Evolutionary conservation across 2,329 filamentous ascomycete species (phyloP).

Genomic region (Biscogniauxia sp.): DNA sequence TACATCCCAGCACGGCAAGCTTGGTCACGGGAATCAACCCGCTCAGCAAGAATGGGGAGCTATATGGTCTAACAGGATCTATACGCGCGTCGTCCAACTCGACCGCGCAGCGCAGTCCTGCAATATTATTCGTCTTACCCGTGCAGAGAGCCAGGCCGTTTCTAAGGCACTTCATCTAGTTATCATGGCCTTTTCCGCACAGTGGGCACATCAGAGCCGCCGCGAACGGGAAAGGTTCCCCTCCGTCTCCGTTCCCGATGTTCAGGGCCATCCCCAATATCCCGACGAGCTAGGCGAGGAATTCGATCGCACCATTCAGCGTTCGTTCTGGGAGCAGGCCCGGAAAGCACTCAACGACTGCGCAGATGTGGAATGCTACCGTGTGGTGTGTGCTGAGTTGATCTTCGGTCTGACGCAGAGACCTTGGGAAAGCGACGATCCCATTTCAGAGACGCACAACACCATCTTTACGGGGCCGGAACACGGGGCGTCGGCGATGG

Average conservation of each 20-base stretch:
- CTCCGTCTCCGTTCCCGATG: neutral
- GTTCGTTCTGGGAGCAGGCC: slow-evolving; percentile 10
- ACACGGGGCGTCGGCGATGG: neutral
- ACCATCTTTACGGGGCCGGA: slow-evolving; percentile 1
- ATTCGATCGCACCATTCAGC: slow-evolving; percentile 12
- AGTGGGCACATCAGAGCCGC: slow-evolving; percentile 44
- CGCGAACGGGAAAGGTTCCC: slow-evolving; percentile 22
- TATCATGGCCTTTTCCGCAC: slow-evolving; percentile 52
- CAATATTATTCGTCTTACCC: slow-evolving; percentile 40
- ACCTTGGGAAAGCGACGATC: slow-evolving; percentile 4
- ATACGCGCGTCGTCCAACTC: slow-evolving; percentile 46
- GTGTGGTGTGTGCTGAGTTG: slow-evolving; percentile 7
- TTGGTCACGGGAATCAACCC: neutral
- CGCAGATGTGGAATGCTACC: slow-evolving; percentile 1
- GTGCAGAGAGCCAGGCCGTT: slow-evolving; percentile 41
- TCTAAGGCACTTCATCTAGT: slow-evolving; percentile 45
- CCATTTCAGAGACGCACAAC: neutral
- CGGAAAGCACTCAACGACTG: neutral
- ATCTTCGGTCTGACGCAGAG: slow-evolving; percentile 10
- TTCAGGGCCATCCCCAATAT: neutral
- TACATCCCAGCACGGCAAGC: slow-evolving; percentile 19
- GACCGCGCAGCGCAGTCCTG: slow-evolving; percentile 42
- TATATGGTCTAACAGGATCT: slow-evolving; percentile 49
- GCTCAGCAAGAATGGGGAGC: slow-evolving; percentile 35
- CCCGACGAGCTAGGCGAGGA: slow-evolving; percentile 14